Conservation (phyloP, 768 basidiomycete genomes). For the Harrya chromipes region DNA sequence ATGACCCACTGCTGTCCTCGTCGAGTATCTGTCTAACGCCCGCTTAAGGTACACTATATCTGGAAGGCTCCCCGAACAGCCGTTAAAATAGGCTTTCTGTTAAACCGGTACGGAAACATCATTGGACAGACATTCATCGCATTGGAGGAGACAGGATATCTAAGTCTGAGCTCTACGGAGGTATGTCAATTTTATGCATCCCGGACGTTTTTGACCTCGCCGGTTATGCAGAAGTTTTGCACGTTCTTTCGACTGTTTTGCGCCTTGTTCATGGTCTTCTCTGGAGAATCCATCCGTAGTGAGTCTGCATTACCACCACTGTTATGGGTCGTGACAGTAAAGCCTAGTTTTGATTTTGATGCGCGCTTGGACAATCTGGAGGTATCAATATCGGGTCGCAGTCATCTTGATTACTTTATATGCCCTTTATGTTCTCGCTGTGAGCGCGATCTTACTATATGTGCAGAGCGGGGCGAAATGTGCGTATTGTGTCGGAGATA, state of each 20-base stretch:
- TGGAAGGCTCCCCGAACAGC: slow-evolving; percentile 7
- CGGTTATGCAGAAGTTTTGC: too few species aligned
- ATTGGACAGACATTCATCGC: slow-evolving; percentile 1
- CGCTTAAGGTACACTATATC: neutral
- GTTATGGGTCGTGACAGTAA: neutral
- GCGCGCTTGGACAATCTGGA: slow-evolving; percentile 2
- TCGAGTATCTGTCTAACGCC: too few species aligned
- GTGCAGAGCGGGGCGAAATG: too few species aligned
- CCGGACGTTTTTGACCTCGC: too few species aligned
- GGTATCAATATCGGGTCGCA: neutral
- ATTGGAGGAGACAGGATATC: slow-evolving; percentile 7
- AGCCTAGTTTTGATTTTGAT: neutral
- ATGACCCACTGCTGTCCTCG: neutral
- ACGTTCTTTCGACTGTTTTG: too few species aligned
- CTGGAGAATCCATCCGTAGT: slow-evolving; percentile 3
- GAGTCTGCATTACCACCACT: neutral
- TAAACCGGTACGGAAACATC: slow-evolving; percentile 13
- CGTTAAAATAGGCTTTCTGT: slow-evolving; percentile 5
- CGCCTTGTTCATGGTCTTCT: too few species aligned
- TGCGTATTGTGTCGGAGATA: too few species aligned
- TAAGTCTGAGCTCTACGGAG: too few species aligned
- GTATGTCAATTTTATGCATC: too few species aligned
- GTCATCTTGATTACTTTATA: neutral
- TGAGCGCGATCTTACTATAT: too few species aligned
- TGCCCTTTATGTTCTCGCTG: neutral